phyloP scores from a whole-genome alignment of 805 yeast species.

The Candida xyloterini region DNA sequence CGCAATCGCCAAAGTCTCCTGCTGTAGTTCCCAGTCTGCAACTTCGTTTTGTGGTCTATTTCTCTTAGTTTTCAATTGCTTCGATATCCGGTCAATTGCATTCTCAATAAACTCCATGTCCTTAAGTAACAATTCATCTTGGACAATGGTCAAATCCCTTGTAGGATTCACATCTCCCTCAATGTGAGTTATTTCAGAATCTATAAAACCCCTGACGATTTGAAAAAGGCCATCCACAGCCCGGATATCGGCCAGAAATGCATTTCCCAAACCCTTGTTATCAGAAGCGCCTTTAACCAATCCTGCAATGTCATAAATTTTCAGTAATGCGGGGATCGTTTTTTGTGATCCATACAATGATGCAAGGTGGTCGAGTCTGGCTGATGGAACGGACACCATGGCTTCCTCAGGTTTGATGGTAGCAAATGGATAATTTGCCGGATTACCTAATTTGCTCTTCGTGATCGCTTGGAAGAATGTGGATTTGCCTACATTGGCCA shows the following conservation, averaged over 20 bases:
- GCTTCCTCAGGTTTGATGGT: slow-evolving; percentile 75
- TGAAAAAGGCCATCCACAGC: slow-evolving; percentile 72
- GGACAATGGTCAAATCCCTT: slow-evolving; percentile 60
- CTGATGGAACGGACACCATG: slow-evolving; percentile 49
- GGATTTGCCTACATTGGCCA: slow-evolving; percentile 66
- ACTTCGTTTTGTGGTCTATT: slow-evolving; percentile 67
- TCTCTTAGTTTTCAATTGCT: slow-evolving; percentile 73
- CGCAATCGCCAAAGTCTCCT: slow-evolving; percentile 71
- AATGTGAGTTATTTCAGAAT: slow-evolving; percentile 64
- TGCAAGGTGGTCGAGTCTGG: slow-evolving; percentile 46
- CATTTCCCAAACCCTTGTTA: slow-evolving; percentile 75
- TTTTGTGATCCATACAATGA: slow-evolving; percentile 47
- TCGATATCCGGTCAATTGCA: slow-evolving; percentile 54
- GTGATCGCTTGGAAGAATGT: slow-evolving; percentile 62
- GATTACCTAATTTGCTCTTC: slow-evolving; percentile 58
- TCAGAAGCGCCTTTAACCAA: slow-evolving; percentile 59
- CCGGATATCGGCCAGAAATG: slow-evolving; percentile 63
- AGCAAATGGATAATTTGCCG: slow-evolving; percentile 72
- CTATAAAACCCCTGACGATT: slow-evolving; percentile 62
- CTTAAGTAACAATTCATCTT: slow-evolving; percentile 61
- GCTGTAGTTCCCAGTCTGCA: slow-evolving; percentile 81
- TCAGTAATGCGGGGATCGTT: slow-evolving; percentile 52
- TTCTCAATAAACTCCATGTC: slow-evolving; percentile 75
- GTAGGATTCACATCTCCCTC: slow-evolving; percentile 63
- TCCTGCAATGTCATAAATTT: slow-evolving; percentile 69